phyloP scores from a whole-genome alignment of 192 early-diverging fungal genomes.

The Coemansia sp. region DNA sequence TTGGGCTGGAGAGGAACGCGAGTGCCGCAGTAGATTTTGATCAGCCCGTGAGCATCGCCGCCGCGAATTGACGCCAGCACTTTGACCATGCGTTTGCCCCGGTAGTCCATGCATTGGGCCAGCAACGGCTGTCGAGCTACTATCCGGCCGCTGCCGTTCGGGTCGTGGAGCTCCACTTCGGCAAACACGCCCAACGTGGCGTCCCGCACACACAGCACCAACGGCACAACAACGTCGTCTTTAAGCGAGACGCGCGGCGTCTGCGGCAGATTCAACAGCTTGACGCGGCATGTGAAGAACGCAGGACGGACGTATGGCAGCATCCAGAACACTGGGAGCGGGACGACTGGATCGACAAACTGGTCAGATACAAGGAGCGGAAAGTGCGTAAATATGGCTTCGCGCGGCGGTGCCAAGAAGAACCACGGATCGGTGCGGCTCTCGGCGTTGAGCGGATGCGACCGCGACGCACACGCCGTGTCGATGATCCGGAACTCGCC shows the following conservation, averaged over 20 bases:
- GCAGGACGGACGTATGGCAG: slow-evolving; percentile 54
- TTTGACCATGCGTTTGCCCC: slow-evolving; percentile 56
- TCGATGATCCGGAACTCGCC: slow-evolving; percentile 56
- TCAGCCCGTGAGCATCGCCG: slow-evolving; percentile 37
- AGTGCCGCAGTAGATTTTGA: slow-evolving; percentile 55
- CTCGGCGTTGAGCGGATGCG: slow-evolving; percentile 47
- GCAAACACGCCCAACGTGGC: slow-evolving; percentile 49
- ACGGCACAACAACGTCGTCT: slow-evolving; percentile 47
- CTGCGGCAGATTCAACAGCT: slow-evolving; percentile 52
- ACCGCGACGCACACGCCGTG: slow-evolving; percentile 47
- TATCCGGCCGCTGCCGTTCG: slow-evolving; percentile 51
- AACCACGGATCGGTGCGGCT: slow-evolving; percentile 46
- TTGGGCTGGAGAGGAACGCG: slow-evolving; percentile 39
- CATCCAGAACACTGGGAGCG: slow-evolving; percentile 55
- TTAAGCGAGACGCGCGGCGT: slow-evolving; percentile 41
- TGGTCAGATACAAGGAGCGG: slow-evolving; percentile 35
- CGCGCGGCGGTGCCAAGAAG: slow-evolving; percentile 53
- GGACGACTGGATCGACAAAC: slow-evolving; percentile 52
- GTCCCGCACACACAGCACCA: slow-evolving; percentile 51
- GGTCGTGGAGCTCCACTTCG: slow-evolving; percentile 56
- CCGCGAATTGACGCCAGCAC: slow-evolving; percentile 47
- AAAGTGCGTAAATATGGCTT: slow-evolving; percentile 54
- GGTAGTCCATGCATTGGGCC: slow-evolving; percentile 56
- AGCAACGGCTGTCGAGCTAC: slow-evolving; percentile 51
- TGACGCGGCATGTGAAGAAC: slow-evolving; percentile 46